Conservation (phyloP, 345 rosid genomes). For the Linum trigynum region DNA sequence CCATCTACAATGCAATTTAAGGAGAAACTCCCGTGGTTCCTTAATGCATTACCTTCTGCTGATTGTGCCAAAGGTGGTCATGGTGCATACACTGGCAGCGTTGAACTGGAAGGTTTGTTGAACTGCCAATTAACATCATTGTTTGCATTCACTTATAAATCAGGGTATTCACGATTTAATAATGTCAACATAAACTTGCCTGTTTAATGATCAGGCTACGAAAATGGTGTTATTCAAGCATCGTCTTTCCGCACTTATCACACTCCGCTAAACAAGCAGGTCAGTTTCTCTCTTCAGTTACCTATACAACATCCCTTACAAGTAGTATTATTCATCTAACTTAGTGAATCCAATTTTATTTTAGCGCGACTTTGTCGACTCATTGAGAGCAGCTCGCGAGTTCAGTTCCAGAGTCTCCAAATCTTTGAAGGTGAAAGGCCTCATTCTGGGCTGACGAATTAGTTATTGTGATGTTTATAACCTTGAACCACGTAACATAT, state of each 20-base stretch:
- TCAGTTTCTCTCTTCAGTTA: conserved; percentile 15
- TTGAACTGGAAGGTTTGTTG: conserved; percentile 65
- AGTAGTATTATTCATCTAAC: conserved; percentile 7
- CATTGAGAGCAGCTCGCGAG: conserved; percentile 86
- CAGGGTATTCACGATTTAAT: too few species aligned
- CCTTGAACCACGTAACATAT: not conserved
- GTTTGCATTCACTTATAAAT: not conserved
- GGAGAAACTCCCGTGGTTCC: conserved; percentile 98
- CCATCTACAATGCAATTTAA: conserved; percentile 76
- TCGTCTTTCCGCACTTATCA: conserved; percentile 99
- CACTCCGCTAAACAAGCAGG: conserved; percentile 95
- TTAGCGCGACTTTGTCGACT: conserved; percentile 79
- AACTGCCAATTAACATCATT: conserved; percentile 7
- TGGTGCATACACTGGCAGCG: conserved; percentile 91
- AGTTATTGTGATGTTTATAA: conserved; percentile 1
- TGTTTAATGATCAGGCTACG: conserved; percentile 42
- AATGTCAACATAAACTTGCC: too few species aligned
- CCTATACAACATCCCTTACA: conserved; percentile 4
- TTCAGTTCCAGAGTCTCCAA: conserved; percentile 65
- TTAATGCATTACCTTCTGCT: conserved; percentile 80
- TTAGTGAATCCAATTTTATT: conserved; percentile 11
- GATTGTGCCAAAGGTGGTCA: conserved; percentile 99
- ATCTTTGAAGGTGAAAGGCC: conserved; percentile 59
- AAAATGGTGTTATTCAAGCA: conserved; percentile 66
- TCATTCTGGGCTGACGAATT: not conserved